These are phyloP conservation scores for Cruciata laevipes DNA, from an alignment of 257 asterid species.

Conservation along the genomic window DNA sequence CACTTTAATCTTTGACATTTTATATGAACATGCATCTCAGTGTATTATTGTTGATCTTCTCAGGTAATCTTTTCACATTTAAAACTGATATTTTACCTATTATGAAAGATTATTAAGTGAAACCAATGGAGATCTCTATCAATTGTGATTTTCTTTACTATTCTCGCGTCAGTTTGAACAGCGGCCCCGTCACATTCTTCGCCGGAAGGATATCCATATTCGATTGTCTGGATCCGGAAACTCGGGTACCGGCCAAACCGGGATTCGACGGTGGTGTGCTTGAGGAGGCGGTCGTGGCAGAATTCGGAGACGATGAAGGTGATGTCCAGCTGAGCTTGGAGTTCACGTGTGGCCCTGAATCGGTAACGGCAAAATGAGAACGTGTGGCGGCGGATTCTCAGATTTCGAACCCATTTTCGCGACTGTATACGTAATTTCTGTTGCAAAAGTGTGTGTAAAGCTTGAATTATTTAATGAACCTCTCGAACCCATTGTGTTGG, in stretches of 20 bases:
- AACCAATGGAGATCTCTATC: no score
- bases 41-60: no score
- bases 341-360: constrained; percentile 39
- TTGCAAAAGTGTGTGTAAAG: background rate
- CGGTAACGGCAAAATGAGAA: constrained; percentile 44
- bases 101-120: no score
- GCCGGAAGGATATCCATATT: constrained; percentile 17
- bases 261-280: constrained; percentile 20
- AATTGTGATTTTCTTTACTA: no score
- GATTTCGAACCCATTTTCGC: constrained; percentile 13
- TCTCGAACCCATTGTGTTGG: no score
- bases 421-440: background rate
- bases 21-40: no score
- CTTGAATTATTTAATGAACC: no score
- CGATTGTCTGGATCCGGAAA: constrained; percentile 23
- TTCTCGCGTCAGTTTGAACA: constrained; percentile 6
- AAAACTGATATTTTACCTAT: no score
- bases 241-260: constrained; percentile 29
- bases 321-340: constrained; percentile 36
- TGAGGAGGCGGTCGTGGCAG: constrained; percentile 35
- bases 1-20: no score
- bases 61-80: no score
- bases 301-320: constrained; percentile 32
- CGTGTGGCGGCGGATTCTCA: constrained; percentile 29
- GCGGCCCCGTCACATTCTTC: constrained; percentile 17